Evolutionary conservation across 2,329 filamentous ascomycete genomes (phyloP), one percentile per base, ranked within the genome.

Genomic region (Sporothrix phasma): DNA sequence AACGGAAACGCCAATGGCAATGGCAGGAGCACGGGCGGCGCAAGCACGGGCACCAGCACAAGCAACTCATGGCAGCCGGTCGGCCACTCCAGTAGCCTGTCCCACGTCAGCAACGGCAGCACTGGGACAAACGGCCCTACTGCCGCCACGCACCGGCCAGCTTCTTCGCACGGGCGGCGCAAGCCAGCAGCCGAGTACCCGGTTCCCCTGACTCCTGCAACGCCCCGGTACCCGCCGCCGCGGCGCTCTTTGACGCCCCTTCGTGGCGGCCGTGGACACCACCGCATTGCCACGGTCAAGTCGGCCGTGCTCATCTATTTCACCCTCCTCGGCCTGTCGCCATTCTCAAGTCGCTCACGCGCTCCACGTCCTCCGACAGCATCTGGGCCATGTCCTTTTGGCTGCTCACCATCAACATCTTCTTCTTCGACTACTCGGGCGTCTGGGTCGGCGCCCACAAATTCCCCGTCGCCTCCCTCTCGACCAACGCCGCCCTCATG

Each of bases 341-440:
- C 0, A 97, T 99, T 68, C 85, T 99, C 67, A 97, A 97, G 75
- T 97, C 92, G 1, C 83, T 99, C n/a, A 99, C 94, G 0, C 84
- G 84, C 60, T 97, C 92, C 5, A 97, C 93, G 4, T 93, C 90
- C 7, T 89, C 85, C 64, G 94, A 99, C 80, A 94, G 89, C 49
- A 99, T 99, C 73, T 99, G 94, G 94, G 91, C 94, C 65, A 89
- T 99, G 79, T 94, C 90, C 60, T 92, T 90, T 72, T 94, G 92
- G 86, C 82, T 99, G 51, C 84, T 99, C 67, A 84, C 89, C 71
- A 93, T 97, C 76, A 99, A 99, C 74, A 91, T 97, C 67, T 95
- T 96, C 76, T 97, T 95, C 74, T 97, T 97, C 72, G 94, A 99
- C 79, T 99, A 99, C 75, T 90, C 90, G 11, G 88, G 89, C 46